A percentile compares a stretch with the other conserved stretches of the same genome.
These are phyloP conservation scores for Arthrobotrys sphaeroides DNA, from an alignment of 2,329 filamentous ascomycete genomes.

Conservation along the genomic window DNA sequence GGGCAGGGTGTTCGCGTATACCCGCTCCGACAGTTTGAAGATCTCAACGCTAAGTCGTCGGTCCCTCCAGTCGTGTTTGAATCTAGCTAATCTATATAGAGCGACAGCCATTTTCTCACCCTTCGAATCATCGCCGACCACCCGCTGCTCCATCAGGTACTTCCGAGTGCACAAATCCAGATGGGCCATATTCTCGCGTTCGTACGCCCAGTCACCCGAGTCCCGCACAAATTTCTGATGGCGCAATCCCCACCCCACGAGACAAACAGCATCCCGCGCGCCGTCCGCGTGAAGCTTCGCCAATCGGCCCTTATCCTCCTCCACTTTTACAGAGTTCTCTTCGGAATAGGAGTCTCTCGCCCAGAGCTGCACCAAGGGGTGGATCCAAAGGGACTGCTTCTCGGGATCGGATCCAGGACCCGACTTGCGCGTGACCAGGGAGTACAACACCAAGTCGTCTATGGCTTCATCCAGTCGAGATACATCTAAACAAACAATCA, in stretches of 20 bases:
- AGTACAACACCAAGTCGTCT: conserved; percentile 17
- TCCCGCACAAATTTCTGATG: no score
- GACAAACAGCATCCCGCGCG: not conserved
- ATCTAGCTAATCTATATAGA: not conserved
- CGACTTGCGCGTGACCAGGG: not conserved
- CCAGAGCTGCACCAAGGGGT: conserved; percentile 20
- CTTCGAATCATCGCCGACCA: not conserved
- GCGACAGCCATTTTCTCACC: not conserved
- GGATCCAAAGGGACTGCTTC: conserved; percentile 11
- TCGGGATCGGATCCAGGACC: no score
- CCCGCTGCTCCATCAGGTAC: not conserved
- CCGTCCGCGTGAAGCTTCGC: not conserved
- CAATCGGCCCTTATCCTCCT: not conserved
- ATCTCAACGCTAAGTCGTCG: no score
- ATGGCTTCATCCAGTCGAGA: conserved; percentile 8
- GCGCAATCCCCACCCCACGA: not conserved
- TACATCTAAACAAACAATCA: conserved; percentile 5
- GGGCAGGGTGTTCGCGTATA: no score
- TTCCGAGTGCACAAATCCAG: not conserved
- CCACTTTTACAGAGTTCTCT: not conserved
- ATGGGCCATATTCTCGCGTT: not conserved
- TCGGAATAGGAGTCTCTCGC: not conserved
- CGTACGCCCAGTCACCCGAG: not conserved
- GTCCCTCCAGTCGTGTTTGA: no score
- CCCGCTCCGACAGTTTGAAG: no score